Base-by-base conservation (phyloP, 129 eudicot species). In the Smallanthus sonchifolius region DNA sequence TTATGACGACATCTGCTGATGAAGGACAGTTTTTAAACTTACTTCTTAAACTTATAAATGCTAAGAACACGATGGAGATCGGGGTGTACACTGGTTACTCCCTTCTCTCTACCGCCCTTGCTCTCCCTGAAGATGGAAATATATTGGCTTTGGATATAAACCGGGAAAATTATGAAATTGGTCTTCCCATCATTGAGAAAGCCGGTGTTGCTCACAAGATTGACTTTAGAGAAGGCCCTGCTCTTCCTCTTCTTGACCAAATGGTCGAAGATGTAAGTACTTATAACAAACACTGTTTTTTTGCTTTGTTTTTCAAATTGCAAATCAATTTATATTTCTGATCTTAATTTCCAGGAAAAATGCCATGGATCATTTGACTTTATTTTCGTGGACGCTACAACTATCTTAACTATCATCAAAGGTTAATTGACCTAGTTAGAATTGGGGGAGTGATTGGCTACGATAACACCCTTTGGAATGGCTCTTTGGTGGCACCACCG, bases 1-100 rank as follows among this genome's bases (percentile, higher is more conserved):
- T 85, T 1, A 82, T 85, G 87, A 85, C 89, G 0, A 85, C 87
- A 3, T 85, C 89, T 4, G 89, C 89, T 0, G 87, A 85, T 24
- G 89, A 85, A 76, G 87, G 89, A 32, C 89, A 85, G 9, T 82
- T 85, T 54, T 67, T 85, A 38, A 85, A 76, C 69, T 28, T 85
- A 71, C 79, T 85, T 56, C 52, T 85, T 0, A 85, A 85, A 63
- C 85, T 84, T 13, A 84, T 84, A 37, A 85, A 85, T 6, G 89
- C 89, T 38, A 85, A 85, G 84, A 85, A 72, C 77, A 82, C 84
- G 6, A 82, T 82, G 84, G 86, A 82, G 51, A 85, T 85, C 4
- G 89, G 89, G 57, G 89, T 85, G 43, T 85, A 73, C 74, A 85
- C 86, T 0, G 86, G 89, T 52, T 81, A 85, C 57, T 85, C 89